Percentiles rank a stretch among this genome's conserved stretches.
Evolutionary conservation across 139 green algal genomes (phyloP).

Genomic region (Chlamydomonas incerta): DNA sequence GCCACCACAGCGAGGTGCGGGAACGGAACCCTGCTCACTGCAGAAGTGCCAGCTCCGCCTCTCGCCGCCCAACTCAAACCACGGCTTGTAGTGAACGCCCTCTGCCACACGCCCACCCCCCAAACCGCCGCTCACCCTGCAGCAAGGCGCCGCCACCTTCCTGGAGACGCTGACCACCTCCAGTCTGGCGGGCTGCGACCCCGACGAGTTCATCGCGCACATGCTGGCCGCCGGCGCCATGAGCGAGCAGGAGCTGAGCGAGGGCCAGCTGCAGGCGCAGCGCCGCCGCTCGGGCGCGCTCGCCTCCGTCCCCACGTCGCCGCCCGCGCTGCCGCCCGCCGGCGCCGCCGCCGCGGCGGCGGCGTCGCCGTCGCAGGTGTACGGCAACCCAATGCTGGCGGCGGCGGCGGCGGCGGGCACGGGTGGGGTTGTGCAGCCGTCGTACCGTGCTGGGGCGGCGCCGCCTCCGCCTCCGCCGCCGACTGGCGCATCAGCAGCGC

Average conservation of each 20-base stretch:
- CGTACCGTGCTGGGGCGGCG: no score
- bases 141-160: slow-evolving; percentile 73
- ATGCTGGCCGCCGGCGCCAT: slow-evolving; percentile 76
- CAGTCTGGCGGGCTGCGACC: slow-evolving; percentile 66
- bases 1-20: neutral
- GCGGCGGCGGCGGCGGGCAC: neutral
- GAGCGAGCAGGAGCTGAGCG: slow-evolving; percentile 55
- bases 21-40: no score
- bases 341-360: neutral
- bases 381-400: slow-evolving; percentile 36
- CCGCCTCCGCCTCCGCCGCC: no score
- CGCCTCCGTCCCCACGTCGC: no score
- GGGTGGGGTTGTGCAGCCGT: no score
- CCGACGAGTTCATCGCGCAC: slow-evolving; percentile 77
- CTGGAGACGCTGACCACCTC: slow-evolving; percentile 74
- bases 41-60: no score
- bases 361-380: neutral
- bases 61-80: no score
- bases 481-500: no score
- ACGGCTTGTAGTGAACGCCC: no score
- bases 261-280: slow-evolving; percentile 21
- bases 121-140: neutral
- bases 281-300: neutral
- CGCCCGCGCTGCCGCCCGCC: slow-evolving; percentile 10
- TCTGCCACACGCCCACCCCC: neutral